Evolutionary conservation across 768 basidiomycete genomes (phyloP).

Genomic region (Arthromyces matolae): DNA sequence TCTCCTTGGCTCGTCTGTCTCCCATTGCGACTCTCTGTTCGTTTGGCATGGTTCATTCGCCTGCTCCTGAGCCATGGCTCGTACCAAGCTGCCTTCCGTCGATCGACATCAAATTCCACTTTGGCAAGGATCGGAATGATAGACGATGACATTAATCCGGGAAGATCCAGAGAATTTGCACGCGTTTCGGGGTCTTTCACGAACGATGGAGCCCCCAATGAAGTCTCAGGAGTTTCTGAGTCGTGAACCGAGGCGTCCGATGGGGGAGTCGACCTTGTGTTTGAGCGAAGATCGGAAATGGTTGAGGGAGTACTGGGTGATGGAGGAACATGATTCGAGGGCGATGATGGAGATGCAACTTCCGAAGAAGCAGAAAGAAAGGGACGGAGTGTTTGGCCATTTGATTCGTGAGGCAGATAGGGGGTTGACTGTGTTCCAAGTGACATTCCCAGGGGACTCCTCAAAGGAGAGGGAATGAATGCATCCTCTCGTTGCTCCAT

Average conservation of each 20-base stretch:
- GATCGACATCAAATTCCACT: conserved; percentile 93
- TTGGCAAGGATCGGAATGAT: conserved; percentile 86
- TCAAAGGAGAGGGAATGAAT: conserved; percentile 28
- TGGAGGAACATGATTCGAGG: conserved; percentile 36
- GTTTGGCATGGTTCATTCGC: conserved; percentile 55
- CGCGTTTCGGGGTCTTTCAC: conserved; percentile 30
- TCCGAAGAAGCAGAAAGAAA: conserved; percentile 42
- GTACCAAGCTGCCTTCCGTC: conserved; percentile 76
- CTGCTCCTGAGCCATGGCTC: conserved; percentile 77
- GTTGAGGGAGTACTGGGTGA: conserved; percentile 56
- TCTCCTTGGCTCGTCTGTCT: conserved; percentile 20
- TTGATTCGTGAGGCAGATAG: conserved; percentile 32
- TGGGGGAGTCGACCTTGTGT: conserved; percentile 45
- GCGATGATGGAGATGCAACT: conserved; percentile 31
- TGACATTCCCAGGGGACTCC: conserved; percentile 37
- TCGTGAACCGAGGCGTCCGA: conserved; percentile 42
- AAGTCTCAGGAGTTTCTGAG: conserved; percentile 55
- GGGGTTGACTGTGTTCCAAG: conserved; percentile 41
- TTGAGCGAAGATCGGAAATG: conserved; percentile 43
- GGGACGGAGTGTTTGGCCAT: conserved; percentile 37
- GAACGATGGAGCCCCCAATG: conserved; percentile 31
- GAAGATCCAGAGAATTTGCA: conserved; percentile 55
- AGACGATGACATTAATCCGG: conserved; percentile 59
- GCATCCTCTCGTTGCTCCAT: conserved; percentile 52
- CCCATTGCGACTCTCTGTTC: conserved; percentile 41